Conservation (phyloP, 768 basidiomycete species). For the Candolleomyces aberdarensis region DNA sequence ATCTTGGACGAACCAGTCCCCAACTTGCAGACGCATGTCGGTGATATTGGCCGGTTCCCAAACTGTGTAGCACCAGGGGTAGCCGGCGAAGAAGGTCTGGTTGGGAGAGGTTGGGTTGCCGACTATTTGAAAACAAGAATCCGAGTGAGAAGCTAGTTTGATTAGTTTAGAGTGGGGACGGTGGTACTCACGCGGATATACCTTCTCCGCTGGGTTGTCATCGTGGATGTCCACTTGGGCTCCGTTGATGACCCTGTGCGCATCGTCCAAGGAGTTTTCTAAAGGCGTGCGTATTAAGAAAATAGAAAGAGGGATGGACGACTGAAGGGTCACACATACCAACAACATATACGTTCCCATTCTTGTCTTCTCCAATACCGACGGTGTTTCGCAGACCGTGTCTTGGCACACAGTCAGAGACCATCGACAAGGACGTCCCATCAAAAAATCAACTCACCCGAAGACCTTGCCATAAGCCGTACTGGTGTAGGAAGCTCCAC, state of each 20-base stretch:
- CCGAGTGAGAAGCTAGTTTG: background rate
- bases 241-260: constrained; percentile 2
- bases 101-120: constrained; percentile 4
- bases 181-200: constrained; percentile 9
- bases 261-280: constrained; percentile 11
- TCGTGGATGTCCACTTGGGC: constrained; percentile 3
- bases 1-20: constrained; percentile 12
- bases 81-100: constrained; percentile 6
- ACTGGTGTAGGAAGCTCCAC: constrained; percentile 2
- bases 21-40: constrained; percentile 6
- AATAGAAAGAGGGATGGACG: background rate
- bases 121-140: background rate
- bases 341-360: constrained; percentile 4
- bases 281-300: background rate
- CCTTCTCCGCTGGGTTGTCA: constrained; percentile 12
- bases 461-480: constrained; percentile 1
- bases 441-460: background rate
- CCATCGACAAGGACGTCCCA: background rate
- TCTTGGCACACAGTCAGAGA: background rate
- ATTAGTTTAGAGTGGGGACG: background rate
- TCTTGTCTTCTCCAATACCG: constrained; percentile 10
- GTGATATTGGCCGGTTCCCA: constrained; percentile 4
- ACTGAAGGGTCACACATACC: background rate
- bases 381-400: constrained; percentile 10
- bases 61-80: constrained; percentile 13